Evolutionary conservation across 169 alveolate species (phyloP).

Genomic region (Besnoitia besnoiti): DNA sequence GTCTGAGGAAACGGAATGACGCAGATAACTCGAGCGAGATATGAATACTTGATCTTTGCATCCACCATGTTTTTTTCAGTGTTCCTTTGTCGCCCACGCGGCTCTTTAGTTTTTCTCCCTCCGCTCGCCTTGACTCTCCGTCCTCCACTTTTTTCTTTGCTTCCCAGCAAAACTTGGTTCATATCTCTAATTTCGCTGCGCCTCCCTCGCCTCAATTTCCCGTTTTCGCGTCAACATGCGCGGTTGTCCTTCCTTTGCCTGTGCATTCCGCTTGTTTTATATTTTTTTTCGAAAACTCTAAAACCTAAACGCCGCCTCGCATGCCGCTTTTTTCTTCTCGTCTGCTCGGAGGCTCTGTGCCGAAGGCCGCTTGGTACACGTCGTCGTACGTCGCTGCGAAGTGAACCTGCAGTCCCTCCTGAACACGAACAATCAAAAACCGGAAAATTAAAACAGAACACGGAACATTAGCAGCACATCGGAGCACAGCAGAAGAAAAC

Average conservation of each 20-base stretch:
- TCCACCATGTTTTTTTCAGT: too few relatives aligned
- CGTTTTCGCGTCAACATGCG: neutral
- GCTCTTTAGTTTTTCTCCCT: too few relatives aligned
- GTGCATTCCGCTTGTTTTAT: neutral
- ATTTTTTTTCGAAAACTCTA: too few relatives aligned
- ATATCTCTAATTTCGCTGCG: too few relatives aligned
- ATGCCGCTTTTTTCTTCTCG: neutral
- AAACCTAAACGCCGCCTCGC: neutral
- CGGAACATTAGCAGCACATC: neutral
- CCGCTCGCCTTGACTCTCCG: neutral
- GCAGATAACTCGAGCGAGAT: too few relatives aligned
- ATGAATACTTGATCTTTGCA: too few relatives aligned
- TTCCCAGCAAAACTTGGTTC: too few relatives aligned
- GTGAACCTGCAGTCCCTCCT: constrained; percentile 69
- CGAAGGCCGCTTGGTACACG: constrained; percentile 69
- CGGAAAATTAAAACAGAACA: neutral
- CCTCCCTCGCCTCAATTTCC: neutral
- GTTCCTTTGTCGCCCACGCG: neutral
- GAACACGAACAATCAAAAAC: neutral
- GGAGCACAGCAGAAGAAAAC: neutral
- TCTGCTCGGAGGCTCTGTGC: neutral
- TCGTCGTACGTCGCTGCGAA: constrained; percentile 73
- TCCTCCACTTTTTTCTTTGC: neutral
- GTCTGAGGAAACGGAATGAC: too few relatives aligned
- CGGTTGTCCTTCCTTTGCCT: neutral